These are phyloP conservation scores for Lachnellula hyalina DNA, from an alignment of 2,329 filamentous ascomycete genomes.

Conservation along the genomic window DNA sequence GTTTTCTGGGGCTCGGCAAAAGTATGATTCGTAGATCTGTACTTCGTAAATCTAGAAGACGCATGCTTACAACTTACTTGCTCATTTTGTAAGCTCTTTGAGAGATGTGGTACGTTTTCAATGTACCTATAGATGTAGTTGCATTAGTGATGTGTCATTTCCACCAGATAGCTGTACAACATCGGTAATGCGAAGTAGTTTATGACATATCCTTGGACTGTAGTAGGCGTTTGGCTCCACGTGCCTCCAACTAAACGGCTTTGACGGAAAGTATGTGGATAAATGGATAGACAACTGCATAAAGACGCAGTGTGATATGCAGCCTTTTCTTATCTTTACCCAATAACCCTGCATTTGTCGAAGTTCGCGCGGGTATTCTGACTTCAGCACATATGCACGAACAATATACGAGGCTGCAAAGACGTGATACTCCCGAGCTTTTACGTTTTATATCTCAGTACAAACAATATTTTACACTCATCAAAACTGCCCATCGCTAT, in stretches of 20 bases:
- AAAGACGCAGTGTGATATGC: neutral
- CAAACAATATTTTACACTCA: constrained; percentile 16
- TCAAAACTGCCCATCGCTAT: neutral
- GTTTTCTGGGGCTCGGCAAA: no score
- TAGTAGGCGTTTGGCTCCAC: neutral
- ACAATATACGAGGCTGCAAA: neutral
- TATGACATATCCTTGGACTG: neutral
- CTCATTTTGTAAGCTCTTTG: no score
- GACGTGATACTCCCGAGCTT: neutral
- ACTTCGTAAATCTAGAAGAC: no score
- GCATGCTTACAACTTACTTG: no score
- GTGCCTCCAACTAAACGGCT: neutral
- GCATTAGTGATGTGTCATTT: neutral
- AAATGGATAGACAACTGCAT: neutral
- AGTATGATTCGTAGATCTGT: no score
- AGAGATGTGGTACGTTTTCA: no score
- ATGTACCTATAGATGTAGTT: neutral
- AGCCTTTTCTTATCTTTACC: neutral
- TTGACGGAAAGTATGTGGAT: neutral
- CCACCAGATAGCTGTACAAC: constrained; percentile 2
- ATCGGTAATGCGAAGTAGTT: constrained; percentile 2
- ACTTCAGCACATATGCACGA: neutral
- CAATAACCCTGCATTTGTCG: neutral
- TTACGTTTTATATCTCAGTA: constrained; percentile 4
- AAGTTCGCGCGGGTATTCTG: neutral